Evolutionary conservation across 306 rosid genomes (phyloP).

Genomic region (Hippophae gyantsensis): DNA sequence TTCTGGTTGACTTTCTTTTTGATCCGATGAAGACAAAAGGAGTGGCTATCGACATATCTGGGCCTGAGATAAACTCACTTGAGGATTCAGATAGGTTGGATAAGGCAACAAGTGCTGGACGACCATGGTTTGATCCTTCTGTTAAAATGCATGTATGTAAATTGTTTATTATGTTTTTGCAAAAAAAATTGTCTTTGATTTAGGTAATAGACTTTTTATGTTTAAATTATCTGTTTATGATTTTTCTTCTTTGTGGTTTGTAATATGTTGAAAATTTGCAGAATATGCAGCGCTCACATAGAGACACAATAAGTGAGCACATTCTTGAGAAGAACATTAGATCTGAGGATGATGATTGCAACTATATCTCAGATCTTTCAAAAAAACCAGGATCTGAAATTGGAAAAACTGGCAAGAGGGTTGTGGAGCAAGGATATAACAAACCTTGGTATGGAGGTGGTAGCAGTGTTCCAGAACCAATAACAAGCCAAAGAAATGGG

Average conservation of each 20-base stretch:
- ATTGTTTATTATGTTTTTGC: slow-evolving; percentile 3
- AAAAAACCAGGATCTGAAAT: slow-evolving; percentile 37
- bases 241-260: slow-evolving; percentile 1
- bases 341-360: slow-evolving; percentile 40
- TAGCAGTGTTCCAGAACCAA: slow-evolving; percentile 32
- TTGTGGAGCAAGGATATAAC: slow-evolving; percentile 43
- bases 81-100: slow-evolving; percentile 41
- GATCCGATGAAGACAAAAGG: slow-evolving; percentile 45
- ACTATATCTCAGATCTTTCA: slow-evolving; percentile 40
- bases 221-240: background rate
- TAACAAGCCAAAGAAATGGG: slow-evolving; percentile 62
- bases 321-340: slow-evolving; percentile 45
- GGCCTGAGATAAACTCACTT: slow-evolving; percentile 32
- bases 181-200: too few relatives aligned
- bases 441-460: slow-evolving; percentile 50
- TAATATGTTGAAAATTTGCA: slow-evolving; percentile 34
- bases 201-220: too few relatives aligned
- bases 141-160: slow-evolving; percentile 44
- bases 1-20: slow-evolving; percentile 4
- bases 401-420: slow-evolving; percentile 37
- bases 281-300: slow-evolving; percentile 44
- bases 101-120: slow-evolving; percentile 37
- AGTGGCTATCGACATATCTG: slow-evolving; percentile 40
- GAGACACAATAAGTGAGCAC: slow-evolving; percentile 36
- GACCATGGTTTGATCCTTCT: slow-evolving; percentile 62